A percentile compares a stretch with the other conserved stretches of the same genome.
Evolutionary conservation across 352 stramenopile species (phyloP).

Genomic region (Phytophthora parvispora): DNA sequence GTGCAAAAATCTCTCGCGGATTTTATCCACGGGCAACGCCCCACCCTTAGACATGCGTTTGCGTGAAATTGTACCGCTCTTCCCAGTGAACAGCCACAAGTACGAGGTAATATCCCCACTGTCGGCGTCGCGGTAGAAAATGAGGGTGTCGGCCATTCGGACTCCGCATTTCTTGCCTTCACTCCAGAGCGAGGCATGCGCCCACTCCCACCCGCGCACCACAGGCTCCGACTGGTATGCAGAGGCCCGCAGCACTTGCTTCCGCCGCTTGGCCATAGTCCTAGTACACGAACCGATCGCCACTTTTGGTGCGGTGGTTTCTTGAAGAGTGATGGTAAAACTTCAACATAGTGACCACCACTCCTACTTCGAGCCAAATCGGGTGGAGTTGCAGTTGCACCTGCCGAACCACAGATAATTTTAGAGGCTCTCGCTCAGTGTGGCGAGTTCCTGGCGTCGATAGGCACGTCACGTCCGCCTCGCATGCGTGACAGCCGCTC

Average conservation of each 20-base stretch:
- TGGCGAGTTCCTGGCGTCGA: background rate
- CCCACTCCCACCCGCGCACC: constrained; percentile 50
- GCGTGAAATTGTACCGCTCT: constrained; percentile 50
- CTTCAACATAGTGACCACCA: constrained; percentile 29
- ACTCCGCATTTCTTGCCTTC: constrained; percentile 41
- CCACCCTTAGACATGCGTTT: constrained; percentile 45
- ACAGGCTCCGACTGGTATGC: background rate
- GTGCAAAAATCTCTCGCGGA: constrained; percentile 58
- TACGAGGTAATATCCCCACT: constrained; percentile 14
- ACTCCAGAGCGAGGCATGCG: constrained; percentile 34
- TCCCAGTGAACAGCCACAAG: constrained; percentile 64
- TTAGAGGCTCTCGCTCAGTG: constrained; percentile 8
- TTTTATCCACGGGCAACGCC: constrained; percentile 34
- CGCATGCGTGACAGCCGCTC: constrained; percentile 16
- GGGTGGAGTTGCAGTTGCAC: constrained; percentile 1
- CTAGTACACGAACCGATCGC: constrained; percentile 5
- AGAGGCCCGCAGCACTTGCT: constrained; percentile 10
- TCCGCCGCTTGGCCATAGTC: constrained; percentile 37
- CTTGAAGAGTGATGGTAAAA: constrained; percentile 1
- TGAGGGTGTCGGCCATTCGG: constrained; percentile 52
- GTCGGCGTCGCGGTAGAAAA: constrained; percentile 26
- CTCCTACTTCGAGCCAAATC: constrained; percentile 2
- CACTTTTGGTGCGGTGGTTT: constrained; percentile 35
- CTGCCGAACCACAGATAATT: constrained; percentile 1
- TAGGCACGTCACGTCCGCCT: constrained; percentile 4